Base-by-base conservation (phyloP, 176 grass and related monocot genomes). In the Paspalum vaginatum region DNA sequence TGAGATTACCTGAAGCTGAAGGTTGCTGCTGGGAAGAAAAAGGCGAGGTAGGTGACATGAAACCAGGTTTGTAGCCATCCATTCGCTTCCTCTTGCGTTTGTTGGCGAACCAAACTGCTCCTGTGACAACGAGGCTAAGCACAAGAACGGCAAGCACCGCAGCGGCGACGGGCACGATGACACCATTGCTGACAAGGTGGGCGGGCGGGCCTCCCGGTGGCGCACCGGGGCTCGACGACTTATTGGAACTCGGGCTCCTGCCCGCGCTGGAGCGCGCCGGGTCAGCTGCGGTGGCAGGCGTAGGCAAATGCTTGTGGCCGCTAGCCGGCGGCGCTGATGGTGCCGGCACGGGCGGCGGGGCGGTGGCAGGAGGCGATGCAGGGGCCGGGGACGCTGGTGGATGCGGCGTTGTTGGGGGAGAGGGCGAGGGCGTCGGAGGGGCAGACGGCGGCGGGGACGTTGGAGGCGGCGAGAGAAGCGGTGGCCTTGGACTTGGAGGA, bases 11-110 rank as follows among this genome's bases (percentile, higher is more conserved):
- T 5, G 57, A 60, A 26, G 57, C 85, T 86, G 84, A 83, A 43
- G 88, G 84, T 41, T 56, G 85, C 27, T 85, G 83, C 22, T 87
- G 83, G 2, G 90, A 91, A 12, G 65, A 81, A 55, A 78, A 59
- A 42, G 89, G 62, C 0, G 81, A 91, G 55, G 95, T 81, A 78
- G 90, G 92, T 66, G 86, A 72, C 52, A 86, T 69, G 64, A 94
- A 89, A 12, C 90, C 89, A 80, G 92, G 57, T 80, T 72, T 81
- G 70, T 98, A 94, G 18, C 79, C 90, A 75, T 79, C 25, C 10
- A 10, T 40, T 4, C 61, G 74, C 58, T 67, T 85, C 17, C 75
- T 90, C 66, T 72, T 72, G 8, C 86, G 81, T 53, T 89, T 94
- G 60, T 83, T 92, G 4, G 81, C 55, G 53, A 87, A 84, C 80